Percentiles rank a stretch among this genome's conserved stretches.
These are phyloP conservation scores for Paragyromitra xinjiangensis DNA, from an alignment of 495 filamentous ascomycete species.

Conservation along the genomic window DNA sequence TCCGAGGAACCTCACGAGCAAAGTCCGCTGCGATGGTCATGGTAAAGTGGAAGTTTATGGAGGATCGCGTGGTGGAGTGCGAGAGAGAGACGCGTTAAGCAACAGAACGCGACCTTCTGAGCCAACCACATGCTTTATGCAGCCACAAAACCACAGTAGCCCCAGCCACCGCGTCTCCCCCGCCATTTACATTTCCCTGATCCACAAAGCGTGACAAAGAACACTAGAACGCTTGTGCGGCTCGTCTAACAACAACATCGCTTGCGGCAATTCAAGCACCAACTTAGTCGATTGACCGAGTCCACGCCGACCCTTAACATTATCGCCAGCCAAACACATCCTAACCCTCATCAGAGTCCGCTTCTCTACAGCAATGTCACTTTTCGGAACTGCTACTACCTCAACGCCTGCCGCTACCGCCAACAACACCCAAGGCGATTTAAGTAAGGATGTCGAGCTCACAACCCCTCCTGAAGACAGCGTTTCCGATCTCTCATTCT, in stretches of 20 bases:
- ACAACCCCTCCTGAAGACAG: slow-evolving; percentile 81
- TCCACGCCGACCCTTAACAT: neutral
- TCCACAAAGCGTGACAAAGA: slow-evolving; percentile 20
- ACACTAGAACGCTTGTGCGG: slow-evolving; percentile 25
- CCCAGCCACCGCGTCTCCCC: slow-evolving; percentile 19
- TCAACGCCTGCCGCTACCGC: slow-evolving; percentile 59
- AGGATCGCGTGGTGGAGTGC: neutral
- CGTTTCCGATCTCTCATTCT: slow-evolving; percentile 84
- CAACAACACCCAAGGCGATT: slow-evolving; percentile 84
- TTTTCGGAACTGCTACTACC: slow-evolving; percentile 41
- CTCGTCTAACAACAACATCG: slow-evolving; percentile 14
- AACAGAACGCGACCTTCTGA: slow-evolving; percentile 34
- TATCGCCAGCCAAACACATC: neutral
- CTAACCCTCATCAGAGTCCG: neutral
- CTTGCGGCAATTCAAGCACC: neutral
- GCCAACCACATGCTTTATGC: neutral
- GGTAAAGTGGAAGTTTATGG: neutral
- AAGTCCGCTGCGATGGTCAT: slow-evolving; percentile 25
- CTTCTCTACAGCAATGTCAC: slow-evolving; percentile 34
- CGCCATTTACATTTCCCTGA: slow-evolving; percentile 20
- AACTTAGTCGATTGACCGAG: slow-evolving; percentile 11
- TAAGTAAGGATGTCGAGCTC: slow-evolving; percentile 85
- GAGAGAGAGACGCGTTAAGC: slow-evolving; percentile 42
- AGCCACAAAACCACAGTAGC: slow-evolving; percentile 7
- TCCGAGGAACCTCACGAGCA: slow-evolving; percentile 2